Percentiles rank a stretch among this genome's conserved stretches.
phyloP scores from a whole-genome alignment of 768 basidiomycete genomes.

The Suillus subaureus region DNA sequence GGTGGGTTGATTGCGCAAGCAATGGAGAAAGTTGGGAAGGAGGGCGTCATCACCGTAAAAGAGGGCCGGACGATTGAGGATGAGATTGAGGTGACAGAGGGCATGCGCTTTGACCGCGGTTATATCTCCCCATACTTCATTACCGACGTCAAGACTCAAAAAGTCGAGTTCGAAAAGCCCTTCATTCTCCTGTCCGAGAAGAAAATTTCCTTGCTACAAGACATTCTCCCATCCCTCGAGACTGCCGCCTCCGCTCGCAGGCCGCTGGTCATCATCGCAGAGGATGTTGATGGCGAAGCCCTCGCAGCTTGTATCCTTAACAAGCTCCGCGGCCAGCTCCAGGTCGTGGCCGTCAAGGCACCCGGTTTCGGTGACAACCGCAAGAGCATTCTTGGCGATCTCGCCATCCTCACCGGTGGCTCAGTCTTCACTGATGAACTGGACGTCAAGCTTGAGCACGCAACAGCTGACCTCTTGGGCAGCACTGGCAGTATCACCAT shows the following conservation, averaged over 20 bases:
- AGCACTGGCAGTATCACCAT: constrained; percentile 89
- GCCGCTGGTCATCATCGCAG: constrained; percentile 94
- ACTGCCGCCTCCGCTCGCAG: constrained; percentile 79
- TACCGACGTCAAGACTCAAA: constrained; percentile 96
- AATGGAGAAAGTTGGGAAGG: constrained; percentile 99
- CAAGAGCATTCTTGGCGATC: constrained; percentile 95
- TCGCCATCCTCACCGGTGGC: constrained; percentile 96
- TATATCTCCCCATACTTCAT: constrained; percentile 99
- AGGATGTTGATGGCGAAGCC: constrained; percentile 97
- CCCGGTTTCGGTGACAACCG: constrained; percentile 99
- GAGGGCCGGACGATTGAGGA: constrained; percentile 98
- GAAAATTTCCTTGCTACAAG: constrained; percentile 94
- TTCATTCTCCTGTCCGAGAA: constrained; percentile 93
- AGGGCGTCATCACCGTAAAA: constrained; percentile 99
- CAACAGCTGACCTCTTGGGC: constrained; percentile 86
- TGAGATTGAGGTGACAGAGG: constrained; percentile 99
- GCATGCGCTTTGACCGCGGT: constrained; percentile 99
- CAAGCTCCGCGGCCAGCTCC: constrained; percentile 97
- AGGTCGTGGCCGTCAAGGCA: constrained; percentile 93
- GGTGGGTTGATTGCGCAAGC: constrained; percentile 96
- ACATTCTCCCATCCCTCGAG: constrained; percentile 92
- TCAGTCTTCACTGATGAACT: constrained; percentile 97
- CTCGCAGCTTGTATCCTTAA: constrained; percentile 98
- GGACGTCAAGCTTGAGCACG: constrained; percentile 95
- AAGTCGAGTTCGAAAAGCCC: constrained; percentile 97